Percentiles rank a stretch among this genome's conserved stretches.
These are phyloP conservation scores for Aciculoconidium aculeatum DNA, from an alignment of 805 yeast genomes.

Conservation along the genomic window DNA sequence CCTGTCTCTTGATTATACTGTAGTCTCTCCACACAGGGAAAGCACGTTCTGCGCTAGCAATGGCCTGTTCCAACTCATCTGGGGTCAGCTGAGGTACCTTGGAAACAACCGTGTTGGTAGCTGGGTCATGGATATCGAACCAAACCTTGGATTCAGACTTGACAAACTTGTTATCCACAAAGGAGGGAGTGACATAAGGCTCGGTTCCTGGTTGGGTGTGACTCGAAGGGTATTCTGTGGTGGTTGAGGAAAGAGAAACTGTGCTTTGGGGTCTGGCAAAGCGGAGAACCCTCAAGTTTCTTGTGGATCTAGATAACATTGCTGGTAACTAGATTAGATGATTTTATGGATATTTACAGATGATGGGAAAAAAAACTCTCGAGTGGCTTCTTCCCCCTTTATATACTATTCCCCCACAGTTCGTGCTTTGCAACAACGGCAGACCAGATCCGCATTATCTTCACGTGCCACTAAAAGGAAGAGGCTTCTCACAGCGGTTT, in stretches of 20 bases:
- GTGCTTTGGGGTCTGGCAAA: conserved; percentile 7
- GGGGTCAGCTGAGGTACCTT: conserved; percentile 70
- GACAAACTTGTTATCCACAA: conserved; percentile 46
- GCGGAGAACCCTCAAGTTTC: conserved; percentile 5
- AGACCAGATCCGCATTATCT: conserved; percentile 5
- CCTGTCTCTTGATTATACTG: conserved; percentile 63
- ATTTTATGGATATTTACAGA: too few species aligned
- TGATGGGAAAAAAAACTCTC: too few species aligned
- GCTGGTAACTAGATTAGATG: not conserved
- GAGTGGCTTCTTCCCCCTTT: not conserved
- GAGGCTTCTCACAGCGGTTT: too few species aligned
- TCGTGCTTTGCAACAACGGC: too few species aligned
- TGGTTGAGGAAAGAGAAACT: conserved; percentile 25
- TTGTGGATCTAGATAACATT: conserved; percentile 6
- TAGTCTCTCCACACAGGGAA: conserved; percentile 52
- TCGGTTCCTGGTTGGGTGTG: conserved; percentile 31
- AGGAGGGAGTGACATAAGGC: conserved; percentile 47
- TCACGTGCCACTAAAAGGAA: too few species aligned
- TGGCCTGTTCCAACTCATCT: conserved; percentile 59
- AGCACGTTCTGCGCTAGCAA: conserved; percentile 58
- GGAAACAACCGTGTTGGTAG: conserved; percentile 61
- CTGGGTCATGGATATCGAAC: conserved; percentile 73
- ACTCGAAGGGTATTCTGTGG: conserved; percentile 33
- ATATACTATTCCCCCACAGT: conserved; percentile 4
- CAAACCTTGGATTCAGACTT: conserved; percentile 47